phyloP scores from a whole-genome alignment of 306 rosid species.

The Pyrus bretschneideri region DNA sequence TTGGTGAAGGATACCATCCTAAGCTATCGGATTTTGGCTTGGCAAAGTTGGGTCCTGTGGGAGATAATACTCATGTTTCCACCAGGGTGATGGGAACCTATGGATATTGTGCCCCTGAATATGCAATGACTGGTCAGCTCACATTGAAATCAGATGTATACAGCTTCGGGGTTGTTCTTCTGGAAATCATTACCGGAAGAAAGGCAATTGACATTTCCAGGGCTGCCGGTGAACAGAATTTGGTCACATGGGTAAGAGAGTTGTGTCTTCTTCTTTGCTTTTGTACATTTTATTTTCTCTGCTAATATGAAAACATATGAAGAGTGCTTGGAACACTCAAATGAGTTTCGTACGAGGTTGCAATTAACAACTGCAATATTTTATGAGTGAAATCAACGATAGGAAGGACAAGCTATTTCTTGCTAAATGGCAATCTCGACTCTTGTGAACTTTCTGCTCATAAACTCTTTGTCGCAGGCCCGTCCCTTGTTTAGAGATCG shows the following conservation, averaged over 20 bases:
- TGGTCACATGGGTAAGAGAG: conserved; percentile 47
- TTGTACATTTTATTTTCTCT: neutral
- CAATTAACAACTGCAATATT: neutral
- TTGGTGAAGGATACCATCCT: conserved; percentile 38
- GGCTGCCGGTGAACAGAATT: conserved; percentile 47
- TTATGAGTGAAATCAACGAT: neutral
- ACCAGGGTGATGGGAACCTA: conserved; percentile 61
- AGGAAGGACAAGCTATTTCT: neutral
- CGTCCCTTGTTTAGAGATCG: conserved; percentile 49
- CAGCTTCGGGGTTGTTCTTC: conserved; percentile 57
- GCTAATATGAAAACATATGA: neutral
- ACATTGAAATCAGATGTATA: conserved; percentile 52
- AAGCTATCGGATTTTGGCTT: conserved; percentile 55
- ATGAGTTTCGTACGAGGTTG: neutral
- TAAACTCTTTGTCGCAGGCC: conserved; percentile 33
- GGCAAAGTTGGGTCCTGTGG: conserved; percentile 60
- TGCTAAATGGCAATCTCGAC: neutral
- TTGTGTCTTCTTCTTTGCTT: conserved; percentile 7
- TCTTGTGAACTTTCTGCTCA: neutral
- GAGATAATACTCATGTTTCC: conserved; percentile 53
- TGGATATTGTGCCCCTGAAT: conserved; percentile 59
- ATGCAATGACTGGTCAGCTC: conserved; percentile 63
- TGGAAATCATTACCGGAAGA: conserved; percentile 52
- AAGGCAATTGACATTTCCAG: conserved; percentile 46
- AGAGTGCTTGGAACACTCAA: neutral